phyloP scores from a whole-genome alignment of 1,284 basidiomycete genomes.

The Vanrija sp. region DNA sequence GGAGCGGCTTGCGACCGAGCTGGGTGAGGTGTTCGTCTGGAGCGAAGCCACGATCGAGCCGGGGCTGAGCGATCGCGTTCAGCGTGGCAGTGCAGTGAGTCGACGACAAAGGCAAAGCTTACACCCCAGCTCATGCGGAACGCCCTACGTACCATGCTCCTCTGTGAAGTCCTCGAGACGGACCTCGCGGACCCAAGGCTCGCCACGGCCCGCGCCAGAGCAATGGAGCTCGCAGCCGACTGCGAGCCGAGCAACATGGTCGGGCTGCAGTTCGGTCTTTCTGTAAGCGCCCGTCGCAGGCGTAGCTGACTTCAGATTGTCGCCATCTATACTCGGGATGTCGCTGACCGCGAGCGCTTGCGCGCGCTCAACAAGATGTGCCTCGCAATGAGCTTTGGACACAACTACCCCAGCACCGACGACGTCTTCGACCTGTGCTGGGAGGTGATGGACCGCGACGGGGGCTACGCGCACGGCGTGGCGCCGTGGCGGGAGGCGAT shows the following conservation, averaged over 20 bases:
- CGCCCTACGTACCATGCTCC: conserved; percentile 14
- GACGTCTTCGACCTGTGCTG: conserved; percentile 17
- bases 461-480: conserved; percentile 17
- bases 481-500: conserved; percentile 21
- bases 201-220: background rate
- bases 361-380: conserved; percentile 4
- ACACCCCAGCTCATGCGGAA: conserved; percentile 3
- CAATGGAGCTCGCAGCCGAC: conserved; percentile 18
- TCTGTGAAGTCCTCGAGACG: conserved; percentile 18
- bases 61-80: conserved; percentile 13
- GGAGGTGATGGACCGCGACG: conserved; percentile 14
- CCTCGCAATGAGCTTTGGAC: conserved; percentile 12
- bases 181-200: conserved; percentile 13
- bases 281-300: background rate
- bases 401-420: conserved; percentile 8
- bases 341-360: conserved; percentile 1
- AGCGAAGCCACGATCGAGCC: conserved; percentile 6
- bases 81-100: conserved; percentile 16
- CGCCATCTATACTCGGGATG: conserved; percentile 12
- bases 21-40: conserved; percentile 9
- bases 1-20: conserved; percentile 5
- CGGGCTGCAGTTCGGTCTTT: conserved; percentile 15
- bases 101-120: too few relatives aligned
- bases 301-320: conserved; percentile 1
- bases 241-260: conserved; percentile 10